Base-by-base conservation (phyloP, 495 filamentous ascomycete genomes). In the Filosporella fistucella region DNA sequence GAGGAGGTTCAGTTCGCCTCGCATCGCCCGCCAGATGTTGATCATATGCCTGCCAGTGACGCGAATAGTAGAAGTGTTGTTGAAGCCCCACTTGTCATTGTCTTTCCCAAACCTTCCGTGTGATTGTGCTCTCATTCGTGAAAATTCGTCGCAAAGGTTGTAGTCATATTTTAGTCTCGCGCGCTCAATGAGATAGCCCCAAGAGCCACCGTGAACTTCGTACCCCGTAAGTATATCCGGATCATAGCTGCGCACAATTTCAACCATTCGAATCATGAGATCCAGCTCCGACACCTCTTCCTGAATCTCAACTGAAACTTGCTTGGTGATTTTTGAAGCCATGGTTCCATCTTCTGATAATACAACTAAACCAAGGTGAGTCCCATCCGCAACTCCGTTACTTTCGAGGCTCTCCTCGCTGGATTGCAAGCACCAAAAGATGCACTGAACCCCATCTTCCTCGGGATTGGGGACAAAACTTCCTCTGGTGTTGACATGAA, bases 21-120 rank as follows among this genome's bases (percentile, higher is more conserved):
- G 79, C 90, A 98, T 96, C 0, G 91, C 90, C 43, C 93, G 79
- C 93, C 94, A 98, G 40, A 97, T 86, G 54, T 97, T 98, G 65
- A 98, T 89, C 70, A 93, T 86, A 59, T 98, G 93, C 51, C 93
- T 80, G 3, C 93, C 93, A 0, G 90, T 96, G 12, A 98, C 75
- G 24, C 77, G 78, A 54, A 97, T 86, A 2, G 85, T 87, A 4
- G 89, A 91, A 2, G 89, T 90, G 45, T 88, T 87, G 47, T 88
- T 90, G 70, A 91, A 94, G 0, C 90, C 93, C 91, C 93, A 98
- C 54, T 77, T 75, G 61, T 96, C 89, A 42, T 79, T 77, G 11
- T 95, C 88, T 59, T 86, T 91, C 16, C 89, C 89, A 57, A 89
- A 88, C 49, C 81, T 79, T 13, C 88, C 85, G 59, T 86, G 79